Evolutionary conservation across 805 yeast species (phyloP).

Genomic region (Pichia heedii): DNA sequence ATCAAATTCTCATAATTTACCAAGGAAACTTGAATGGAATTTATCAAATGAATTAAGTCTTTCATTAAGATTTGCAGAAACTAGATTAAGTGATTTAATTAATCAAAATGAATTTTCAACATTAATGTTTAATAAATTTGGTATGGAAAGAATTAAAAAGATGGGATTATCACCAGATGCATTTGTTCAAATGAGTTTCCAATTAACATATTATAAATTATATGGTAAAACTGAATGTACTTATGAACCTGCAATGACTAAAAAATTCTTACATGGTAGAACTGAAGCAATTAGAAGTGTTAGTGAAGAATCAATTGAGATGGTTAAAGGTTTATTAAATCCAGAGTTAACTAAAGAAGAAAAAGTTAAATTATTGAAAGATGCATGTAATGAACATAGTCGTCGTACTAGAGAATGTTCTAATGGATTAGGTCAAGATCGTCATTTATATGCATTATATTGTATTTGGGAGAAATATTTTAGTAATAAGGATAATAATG

Average conservation of each 20-base stretch:
- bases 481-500: slow-evolving; percentile 7
- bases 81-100: slow-evolving; percentile 77
- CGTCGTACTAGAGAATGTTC: slow-evolving; percentile 61
- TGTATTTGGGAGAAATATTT: slow-evolving; percentile 75
- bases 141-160: slow-evolving; percentile 68
- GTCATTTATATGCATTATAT: slow-evolving; percentile 80
- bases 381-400: slow-evolving; percentile 66
- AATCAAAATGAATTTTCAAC: slow-evolving; percentile 83
- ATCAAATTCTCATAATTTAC: slow-evolving; percentile 50
- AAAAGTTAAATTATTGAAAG: slow-evolving; percentile 50
- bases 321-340: slow-evolving; percentile 80
- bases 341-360: slow-evolving; percentile 45
- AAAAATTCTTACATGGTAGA: slow-evolving; percentile 77
- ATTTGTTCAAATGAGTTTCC: slow-evolving; percentile 87
- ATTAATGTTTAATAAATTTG: slow-evolving; percentile 63
- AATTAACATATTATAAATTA: slow-evolving; percentile 83
- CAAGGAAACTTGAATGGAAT: slow-evolving; percentile 85
- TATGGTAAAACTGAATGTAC: slow-evolving; percentile 92
- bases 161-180: slow-evolving; percentile 93
- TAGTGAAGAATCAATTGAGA: slow-evolving; percentile 66
- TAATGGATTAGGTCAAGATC: slow-evolving; percentile 80
- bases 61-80: slow-evolving; percentile 83
- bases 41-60: slow-evolving; percentile 68
- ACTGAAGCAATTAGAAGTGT: slow-evolving; percentile 90
- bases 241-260: slow-evolving; percentile 96